phyloP scores from a whole-genome alignment of 495 filamentous ascomycete genomes.

The Tuber melanosporum region DNA sequence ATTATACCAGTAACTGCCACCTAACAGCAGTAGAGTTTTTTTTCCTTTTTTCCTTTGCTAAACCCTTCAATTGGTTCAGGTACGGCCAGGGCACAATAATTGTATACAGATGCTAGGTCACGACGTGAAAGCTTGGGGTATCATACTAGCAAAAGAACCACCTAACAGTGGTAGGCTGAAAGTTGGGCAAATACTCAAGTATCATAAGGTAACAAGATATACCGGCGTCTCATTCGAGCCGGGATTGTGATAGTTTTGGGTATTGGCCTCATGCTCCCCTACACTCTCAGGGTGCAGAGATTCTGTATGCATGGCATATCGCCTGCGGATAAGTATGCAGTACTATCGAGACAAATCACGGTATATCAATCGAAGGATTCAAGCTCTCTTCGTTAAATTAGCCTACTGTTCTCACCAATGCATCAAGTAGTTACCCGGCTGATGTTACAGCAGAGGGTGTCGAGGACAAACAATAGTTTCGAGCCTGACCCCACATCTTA shows the following conservation, averaged over 20 bases:
- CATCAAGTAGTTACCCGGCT: neutral
- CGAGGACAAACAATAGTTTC: neutral
- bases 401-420: neutral
- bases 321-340: neutral
- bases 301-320: neutral
- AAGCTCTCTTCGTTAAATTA: neutral
- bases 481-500: slow-evolving; percentile 1
- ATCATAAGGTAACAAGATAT: neutral
- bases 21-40: neutral
- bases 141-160: neutral
- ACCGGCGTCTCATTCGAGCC: neutral
- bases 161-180: neutral
- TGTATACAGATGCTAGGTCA: neutral
- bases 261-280: neutral
- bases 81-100: neutral
- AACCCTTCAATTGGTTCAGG: neutral
- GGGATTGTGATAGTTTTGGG: neutral
- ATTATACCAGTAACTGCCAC: too few relatives aligned
- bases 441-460: neutral
- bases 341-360: neutral
- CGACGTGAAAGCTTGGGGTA: too few relatives aligned
- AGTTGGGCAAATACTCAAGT: neutral
- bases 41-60: neutral
- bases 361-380: neutral
- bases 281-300: neutral